Conservation (phyloP, 495 filamentous ascomycete genomes). For the Rusavskia elegans region DNA sequence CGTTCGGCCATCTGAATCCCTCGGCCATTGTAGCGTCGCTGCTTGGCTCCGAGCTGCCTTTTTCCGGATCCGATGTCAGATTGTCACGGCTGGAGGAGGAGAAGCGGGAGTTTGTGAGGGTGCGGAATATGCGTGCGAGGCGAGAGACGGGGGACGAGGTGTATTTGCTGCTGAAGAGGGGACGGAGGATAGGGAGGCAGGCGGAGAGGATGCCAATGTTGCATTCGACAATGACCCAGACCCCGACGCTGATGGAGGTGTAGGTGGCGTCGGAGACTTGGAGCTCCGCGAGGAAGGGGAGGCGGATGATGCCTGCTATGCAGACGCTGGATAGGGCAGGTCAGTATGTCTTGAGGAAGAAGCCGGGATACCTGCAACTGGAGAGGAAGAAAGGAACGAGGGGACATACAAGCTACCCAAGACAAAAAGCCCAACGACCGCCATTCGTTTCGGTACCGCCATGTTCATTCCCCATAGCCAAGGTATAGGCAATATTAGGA, state of each 20-base stretch:
- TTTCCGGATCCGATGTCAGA: background rate
- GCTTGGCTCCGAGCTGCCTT: background rate
- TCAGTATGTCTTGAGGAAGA: background rate
- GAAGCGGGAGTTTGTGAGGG: background rate
- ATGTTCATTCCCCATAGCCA: slow-evolving; percentile 22
- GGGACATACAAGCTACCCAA: slow-evolving; percentile 1
- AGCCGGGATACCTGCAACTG: no score
- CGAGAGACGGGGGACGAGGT: background rate
- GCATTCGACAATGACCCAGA: slow-evolving; percentile 16
- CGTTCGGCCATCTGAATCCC: background rate
- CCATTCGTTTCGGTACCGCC: slow-evolving; percentile 17
- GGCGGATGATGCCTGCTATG: slow-evolving; percentile 7
- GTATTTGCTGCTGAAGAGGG: slow-evolving; percentile 18
- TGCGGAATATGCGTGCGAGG: background rate
- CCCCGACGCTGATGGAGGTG: slow-evolving; percentile 2
- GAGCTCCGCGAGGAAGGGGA: slow-evolving; percentile 4
- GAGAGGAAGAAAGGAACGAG: background rate
- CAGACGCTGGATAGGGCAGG: background rate
- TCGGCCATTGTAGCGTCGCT: background rate
- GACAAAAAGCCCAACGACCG: slow-evolving; percentile 1
- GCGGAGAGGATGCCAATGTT: slow-evolving; percentile 28
- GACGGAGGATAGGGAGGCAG: slow-evolving; percentile 27
- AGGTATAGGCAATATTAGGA: slow-evolving; percentile 24
- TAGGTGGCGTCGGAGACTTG: slow-evolving; percentile 4
- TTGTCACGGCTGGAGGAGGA: background rate